These are phyloP conservation scores for Strobilomyces dryophilus DNA, from an alignment of 768 basidiomycete genomes.

Conservation along the genomic window DNA sequence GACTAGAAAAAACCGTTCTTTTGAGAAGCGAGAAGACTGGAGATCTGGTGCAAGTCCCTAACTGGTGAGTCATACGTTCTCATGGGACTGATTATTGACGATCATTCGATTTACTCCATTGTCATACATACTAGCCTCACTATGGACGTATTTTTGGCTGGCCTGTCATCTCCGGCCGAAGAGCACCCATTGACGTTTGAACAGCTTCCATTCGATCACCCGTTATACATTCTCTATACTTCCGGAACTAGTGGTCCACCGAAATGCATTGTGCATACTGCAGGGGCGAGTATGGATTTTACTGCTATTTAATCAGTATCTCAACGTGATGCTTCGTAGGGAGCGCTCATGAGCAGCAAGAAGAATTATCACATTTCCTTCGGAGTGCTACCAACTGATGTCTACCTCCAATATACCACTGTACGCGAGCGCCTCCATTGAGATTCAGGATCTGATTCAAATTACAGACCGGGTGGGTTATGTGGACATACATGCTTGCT, in stretches of 20 bases:
- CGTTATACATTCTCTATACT: constrained; percentile 79
- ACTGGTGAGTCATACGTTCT: constrained; percentile 15
- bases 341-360: constrained; percentile 65
- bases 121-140: constrained; percentile 18
- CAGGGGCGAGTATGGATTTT: constrained; percentile 49
- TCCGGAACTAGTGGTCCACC: constrained; percentile 86
- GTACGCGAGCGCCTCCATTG: constrained; percentile 31
- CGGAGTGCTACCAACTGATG: constrained; percentile 44
- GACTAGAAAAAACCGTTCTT: constrained; percentile 49
- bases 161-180: constrained; percentile 32
- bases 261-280: constrained; percentile 79
- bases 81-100: neutral
- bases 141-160: constrained; percentile 49
- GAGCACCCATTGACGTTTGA: constrained; percentile 55
- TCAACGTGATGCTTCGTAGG: constrained; percentile 37
- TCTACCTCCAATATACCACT: constrained; percentile 73
- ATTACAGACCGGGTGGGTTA: constrained; percentile 74
- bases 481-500: constrained; percentile 68
- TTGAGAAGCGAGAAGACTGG: constrained; percentile 56
- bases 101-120: too few relatives aligned
- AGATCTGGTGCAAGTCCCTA: constrained; percentile 27
- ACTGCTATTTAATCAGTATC: neutral
- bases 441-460: neutral
- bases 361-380: constrained; percentile 51
- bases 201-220: constrained; percentile 74